phyloP scores from a whole-genome alignment of 2,329 filamentous ascomycete genomes.

The Escovopsis sp. region DNA sequence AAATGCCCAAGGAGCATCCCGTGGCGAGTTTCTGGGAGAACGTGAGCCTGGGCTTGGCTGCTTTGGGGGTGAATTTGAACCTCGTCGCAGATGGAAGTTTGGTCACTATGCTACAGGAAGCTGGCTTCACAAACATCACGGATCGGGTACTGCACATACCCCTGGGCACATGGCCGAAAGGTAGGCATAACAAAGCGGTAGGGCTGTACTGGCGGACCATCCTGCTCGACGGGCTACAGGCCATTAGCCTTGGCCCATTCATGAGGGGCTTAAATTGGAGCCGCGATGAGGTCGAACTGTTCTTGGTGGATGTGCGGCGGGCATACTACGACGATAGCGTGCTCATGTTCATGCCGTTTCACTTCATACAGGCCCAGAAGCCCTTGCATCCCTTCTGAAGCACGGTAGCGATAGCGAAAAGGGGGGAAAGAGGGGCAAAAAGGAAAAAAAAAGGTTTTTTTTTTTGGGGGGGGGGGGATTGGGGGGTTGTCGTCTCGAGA shows the following conservation, averaged over 20 bases:
- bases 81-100: conserved; percentile 26
- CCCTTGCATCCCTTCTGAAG: conserved; percentile 14
- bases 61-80: conserved; percentile 32
- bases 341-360: conserved; percentile 40
- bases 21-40: conserved; percentile 32
- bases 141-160: conserved; percentile 36
- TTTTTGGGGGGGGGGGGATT: no score
- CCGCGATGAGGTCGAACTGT: conserved; percentile 32
- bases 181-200: conserved; percentile 34
- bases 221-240: conserved; percentile 33
- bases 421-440: no score
- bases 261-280: conserved; percentile 34
- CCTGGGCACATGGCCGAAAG: conserved; percentile 39
- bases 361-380: conserved; percentile 40
- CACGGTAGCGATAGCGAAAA: neutral
- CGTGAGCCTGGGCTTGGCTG: conserved; percentile 28
- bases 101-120: conserved; percentile 30
- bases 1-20: conserved; percentile 23
- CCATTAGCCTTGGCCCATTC: conserved; percentile 36
- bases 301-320: conserved; percentile 31
- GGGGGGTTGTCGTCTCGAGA: no score
- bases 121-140: conserved; percentile 37
- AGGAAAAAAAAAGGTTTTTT: no score
- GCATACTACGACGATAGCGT: conserved; percentile 30
- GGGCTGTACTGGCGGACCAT: conserved; percentile 37